Percentiles rank a stretch among this genome's conserved stretches.
phyloP scores from a whole-genome alignment of 2,329 filamentous ascomycete species.

The Periconia digitata region DNA sequence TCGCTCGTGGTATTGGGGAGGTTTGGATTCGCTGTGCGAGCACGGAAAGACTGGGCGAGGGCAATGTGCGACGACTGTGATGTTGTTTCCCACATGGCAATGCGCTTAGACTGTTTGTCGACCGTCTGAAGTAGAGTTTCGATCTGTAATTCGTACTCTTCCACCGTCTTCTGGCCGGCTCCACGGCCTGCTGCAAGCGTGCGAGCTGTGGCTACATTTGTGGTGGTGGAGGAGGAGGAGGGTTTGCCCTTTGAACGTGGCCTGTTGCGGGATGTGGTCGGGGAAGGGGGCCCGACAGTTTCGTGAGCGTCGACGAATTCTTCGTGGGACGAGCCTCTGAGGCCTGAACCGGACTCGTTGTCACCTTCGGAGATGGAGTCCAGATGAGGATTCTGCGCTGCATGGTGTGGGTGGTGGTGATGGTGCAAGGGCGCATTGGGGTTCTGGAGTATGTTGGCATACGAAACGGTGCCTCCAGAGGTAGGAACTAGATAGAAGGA shows the following conservation, averaged over 20 bases:
- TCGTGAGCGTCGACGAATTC: constrained; percentile 89
- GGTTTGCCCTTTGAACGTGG: constrained; percentile 33
- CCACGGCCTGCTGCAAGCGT: constrained; percentile 37
- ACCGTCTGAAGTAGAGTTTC: constrained; percentile 80
- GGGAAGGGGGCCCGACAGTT: constrained; percentile 54
- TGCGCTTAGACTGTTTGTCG: constrained; percentile 80
- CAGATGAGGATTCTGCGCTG: constrained; percentile 51
- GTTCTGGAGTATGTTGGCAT: constrained; percentile 75
- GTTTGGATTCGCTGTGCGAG: constrained; percentile 15
- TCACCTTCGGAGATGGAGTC: constrained; percentile 39
- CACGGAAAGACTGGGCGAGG: constrained; percentile 74
- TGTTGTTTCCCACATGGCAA: constrained; percentile 92
- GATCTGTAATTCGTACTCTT: constrained; percentile 90
- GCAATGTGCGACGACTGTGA: constrained; percentile 85
- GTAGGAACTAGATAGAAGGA: constrained; percentile 91
- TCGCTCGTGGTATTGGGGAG: constrained; percentile 15
- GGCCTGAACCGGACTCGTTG: constrained; percentile 46
- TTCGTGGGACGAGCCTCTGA: constrained; percentile 52
- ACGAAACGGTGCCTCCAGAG: constrained; percentile 87
- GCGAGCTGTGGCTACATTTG: constrained; percentile 25
- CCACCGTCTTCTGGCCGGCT: constrained; percentile 65
- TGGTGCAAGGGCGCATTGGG: constrained; percentile 26
- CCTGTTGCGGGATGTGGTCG: constrained; percentile 42
- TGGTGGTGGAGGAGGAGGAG: constrained; percentile 1
- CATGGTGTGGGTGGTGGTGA: constrained; percentile 35